phyloP scores from a whole-genome alignment of 805 yeast species.

The Henningerozyma blattae region DNA sequence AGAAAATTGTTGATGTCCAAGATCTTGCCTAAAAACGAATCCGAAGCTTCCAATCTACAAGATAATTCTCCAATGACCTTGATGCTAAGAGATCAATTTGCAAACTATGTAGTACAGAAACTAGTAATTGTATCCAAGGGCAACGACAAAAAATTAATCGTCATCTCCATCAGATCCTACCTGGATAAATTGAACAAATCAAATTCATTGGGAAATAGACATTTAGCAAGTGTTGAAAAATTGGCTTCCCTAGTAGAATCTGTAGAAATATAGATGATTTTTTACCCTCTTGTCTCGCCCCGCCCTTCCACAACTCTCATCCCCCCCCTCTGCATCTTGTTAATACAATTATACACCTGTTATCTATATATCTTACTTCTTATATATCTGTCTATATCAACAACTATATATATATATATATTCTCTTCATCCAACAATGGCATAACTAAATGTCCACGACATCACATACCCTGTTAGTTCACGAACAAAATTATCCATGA shows the following conservation, averaged over 20 bases:
- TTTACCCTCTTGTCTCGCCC: too few relatives aligned
- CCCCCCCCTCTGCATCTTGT: too few relatives aligned
- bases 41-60: conserved; percentile 32
- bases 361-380: too few relatives aligned
- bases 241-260: conserved; percentile 23
- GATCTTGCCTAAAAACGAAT: conserved; percentile 41
- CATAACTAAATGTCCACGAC: conserved; percentile 48
- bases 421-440: conserved; percentile 29
- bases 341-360: too few relatives aligned
- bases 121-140: conserved; percentile 73
- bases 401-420: too few relatives aligned
- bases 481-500: conserved; percentile 33
- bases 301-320: too few relatives aligned
- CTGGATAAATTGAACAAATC: conserved; percentile 39
- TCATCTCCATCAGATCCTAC: conserved; percentile 67
- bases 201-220: conserved; percentile 23
- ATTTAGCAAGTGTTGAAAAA: conserved; percentile 27
- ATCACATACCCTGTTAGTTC: conserved; percentile 41
- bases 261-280: conserved; percentile 8
- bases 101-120: conserved; percentile 94
- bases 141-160: conserved; percentile 55
- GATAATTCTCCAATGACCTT: conserved; percentile 65
- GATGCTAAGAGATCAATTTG: conserved; percentile 97
- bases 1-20: conserved; percentile 51
- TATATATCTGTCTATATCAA: too few relatives aligned